These are phyloP conservation scores for Cutaneotrichosporon arboriforme DNA, from an alignment of 1,284 basidiomycete species.

Conservation along the genomic window DNA sequence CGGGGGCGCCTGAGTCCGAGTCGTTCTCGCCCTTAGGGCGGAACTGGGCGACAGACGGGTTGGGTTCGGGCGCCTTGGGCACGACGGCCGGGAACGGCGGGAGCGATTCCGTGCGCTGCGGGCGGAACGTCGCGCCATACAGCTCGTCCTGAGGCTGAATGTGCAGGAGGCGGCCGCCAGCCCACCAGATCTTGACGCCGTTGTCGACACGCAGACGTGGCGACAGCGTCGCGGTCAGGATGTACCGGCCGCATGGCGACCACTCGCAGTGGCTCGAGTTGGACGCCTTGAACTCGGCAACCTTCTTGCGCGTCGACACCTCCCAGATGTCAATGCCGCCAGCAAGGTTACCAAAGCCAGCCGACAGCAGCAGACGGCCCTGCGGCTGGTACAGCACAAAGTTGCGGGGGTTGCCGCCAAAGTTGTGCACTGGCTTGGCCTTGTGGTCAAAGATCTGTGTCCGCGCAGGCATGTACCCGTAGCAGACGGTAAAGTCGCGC, in stretches of 20 bases:
- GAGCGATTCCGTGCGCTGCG: conserved; percentile 60
- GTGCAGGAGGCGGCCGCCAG: conserved; percentile 77
- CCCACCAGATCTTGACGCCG: conserved; percentile 93
- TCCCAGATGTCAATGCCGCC: conserved; percentile 92
- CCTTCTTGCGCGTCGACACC: conserved; percentile 74
- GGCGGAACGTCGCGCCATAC: conserved; percentile 79
- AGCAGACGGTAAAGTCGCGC: conserved; percentile 92
- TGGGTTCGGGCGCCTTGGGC: conserved; percentile 69
- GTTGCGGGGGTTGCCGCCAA: conserved; percentile 83
- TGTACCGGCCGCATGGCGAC: conserved; percentile 87
- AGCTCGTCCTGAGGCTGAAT: conserved; percentile 77
- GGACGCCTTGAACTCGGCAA: conserved; percentile 74
- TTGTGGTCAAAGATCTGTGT: conserved; percentile 86
- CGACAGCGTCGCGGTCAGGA: conserved; percentile 88
- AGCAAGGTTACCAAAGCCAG: conserved; percentile 93
- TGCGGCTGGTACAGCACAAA: conserved; percentile 94
- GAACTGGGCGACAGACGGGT: conserved; percentile 54
- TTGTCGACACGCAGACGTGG: conserved; percentile 95
- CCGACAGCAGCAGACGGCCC: conserved; percentile 77
- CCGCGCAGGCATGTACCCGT: conserved; percentile 94
- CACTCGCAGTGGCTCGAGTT: conserved; percentile 93
- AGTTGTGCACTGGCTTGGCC: conserved; percentile 81
- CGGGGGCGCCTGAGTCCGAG: conserved; percentile 40
- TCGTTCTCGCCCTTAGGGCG: conserved; percentile 32
- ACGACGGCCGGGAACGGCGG: conserved; percentile 68